These are phyloP conservation scores for Botryotinia convoluta DNA, from an alignment of 2,329 filamentous ascomycete genomes.

Conservation along the genomic window DNA sequence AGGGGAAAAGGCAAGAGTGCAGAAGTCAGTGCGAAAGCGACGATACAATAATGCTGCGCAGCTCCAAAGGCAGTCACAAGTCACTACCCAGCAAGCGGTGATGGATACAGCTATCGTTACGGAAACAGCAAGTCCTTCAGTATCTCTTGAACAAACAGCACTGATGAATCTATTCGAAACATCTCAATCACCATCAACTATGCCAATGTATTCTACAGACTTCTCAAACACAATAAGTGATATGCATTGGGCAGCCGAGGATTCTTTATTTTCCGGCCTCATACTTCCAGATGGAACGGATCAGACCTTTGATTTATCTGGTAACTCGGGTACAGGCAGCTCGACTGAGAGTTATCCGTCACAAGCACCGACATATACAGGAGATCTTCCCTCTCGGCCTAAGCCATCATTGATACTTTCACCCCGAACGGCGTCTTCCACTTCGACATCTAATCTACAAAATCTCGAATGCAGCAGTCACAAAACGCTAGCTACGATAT, in stretches of 20 bases:
- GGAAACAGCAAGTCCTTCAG: not conserved
- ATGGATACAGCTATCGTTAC: not conserved
- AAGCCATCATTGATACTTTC: not conserved
- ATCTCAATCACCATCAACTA: not conserved
- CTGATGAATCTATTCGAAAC: not conserved
- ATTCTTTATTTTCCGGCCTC: not conserved
- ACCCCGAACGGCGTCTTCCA: not conserved
- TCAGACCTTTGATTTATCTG: not conserved
- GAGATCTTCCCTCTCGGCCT: not conserved
- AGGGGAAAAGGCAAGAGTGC: not conserved
- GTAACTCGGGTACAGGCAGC: not conserved
- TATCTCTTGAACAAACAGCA: not conserved
- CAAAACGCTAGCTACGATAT: too few relatives aligned
- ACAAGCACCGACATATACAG: not conserved
- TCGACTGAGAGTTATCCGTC: not conserved
- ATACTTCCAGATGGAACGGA: not conserved
- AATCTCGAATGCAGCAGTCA: not conserved
- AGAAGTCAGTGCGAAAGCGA: not conserved
- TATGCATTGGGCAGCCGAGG: not conserved
- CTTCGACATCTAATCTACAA: not conserved
- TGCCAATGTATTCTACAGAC: not conserved
- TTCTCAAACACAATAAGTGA: not conserved
- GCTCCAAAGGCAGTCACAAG: not conserved
- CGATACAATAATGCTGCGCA: not conserved
- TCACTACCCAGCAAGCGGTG: not conserved